Conservation (phyloP, 192 early-diverging fungal species). For the Coemansia sp. region DNA sequence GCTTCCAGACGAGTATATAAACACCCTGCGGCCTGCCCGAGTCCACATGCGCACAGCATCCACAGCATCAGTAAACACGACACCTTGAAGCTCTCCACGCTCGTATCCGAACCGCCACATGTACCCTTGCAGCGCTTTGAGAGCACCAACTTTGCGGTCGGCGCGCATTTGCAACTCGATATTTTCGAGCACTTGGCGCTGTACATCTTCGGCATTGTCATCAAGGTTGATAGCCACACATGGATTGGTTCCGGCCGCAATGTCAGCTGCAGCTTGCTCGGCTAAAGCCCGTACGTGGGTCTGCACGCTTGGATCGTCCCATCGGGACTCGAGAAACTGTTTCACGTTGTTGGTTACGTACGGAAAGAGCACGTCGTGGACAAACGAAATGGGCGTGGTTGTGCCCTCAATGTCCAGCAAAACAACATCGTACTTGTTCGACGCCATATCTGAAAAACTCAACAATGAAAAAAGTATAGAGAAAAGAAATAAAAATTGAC, state of each 20-base stretch:
- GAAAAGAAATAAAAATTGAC: not conserved
- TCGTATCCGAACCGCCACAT: conserved; percentile 92
- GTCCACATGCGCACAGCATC: conserved; percentile 75
- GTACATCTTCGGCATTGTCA: conserved; percentile 18
- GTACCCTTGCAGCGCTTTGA: conserved; percentile 92
- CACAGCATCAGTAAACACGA: conserved; percentile 85
- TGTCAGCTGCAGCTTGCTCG: conserved; percentile 53
- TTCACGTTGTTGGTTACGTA: conserved; percentile 67
- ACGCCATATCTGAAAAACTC: not conserved
- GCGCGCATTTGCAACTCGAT: conserved; percentile 80
- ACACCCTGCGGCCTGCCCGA: conserved; percentile 62
- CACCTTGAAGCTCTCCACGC: conserved; percentile 70
- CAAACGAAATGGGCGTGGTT: conserved; percentile 94
- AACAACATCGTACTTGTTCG: conserved; percentile 31
- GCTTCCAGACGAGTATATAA: conserved; percentile 97
- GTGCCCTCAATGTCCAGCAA: conserved; percentile 95
- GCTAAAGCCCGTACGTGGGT: conserved; percentile 56
- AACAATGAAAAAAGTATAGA: not conserved
- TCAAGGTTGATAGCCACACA: conserved; percentile 26
- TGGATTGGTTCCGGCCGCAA: not conserved
- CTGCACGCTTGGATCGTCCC: conserved; percentile 49
- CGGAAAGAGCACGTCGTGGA: conserved; percentile 91
- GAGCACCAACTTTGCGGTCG: conserved; percentile 87
- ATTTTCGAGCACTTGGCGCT: conserved; percentile 48
- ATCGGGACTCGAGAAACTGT: conserved; percentile 66